Conservation (phyloP, 768 basidiomycete species). For the Trametes cubensis region DNA sequence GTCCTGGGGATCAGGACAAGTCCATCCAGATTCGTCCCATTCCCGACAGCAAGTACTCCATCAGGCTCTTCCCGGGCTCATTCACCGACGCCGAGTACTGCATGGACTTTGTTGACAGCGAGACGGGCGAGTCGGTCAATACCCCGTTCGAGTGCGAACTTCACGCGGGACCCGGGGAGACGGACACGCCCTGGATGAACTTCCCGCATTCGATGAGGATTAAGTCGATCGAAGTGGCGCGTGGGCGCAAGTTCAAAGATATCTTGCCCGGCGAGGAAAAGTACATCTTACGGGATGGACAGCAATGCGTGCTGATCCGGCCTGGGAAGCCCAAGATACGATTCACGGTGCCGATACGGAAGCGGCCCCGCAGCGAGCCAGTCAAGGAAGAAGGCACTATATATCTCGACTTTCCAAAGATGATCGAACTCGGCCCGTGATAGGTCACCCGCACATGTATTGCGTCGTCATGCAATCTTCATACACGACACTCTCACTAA, state of each 20-base stretch:
- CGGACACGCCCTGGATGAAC: neutral
- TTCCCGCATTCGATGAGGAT: no score
- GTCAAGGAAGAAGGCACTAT: no score
- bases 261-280: constrained; percentile 7
- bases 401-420: no score
- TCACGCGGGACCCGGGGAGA: neutral
- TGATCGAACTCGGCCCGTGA: no score
- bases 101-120: neutral
- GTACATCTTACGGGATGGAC: neutral
- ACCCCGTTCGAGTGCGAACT: constrained; percentile 7
- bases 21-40: neutral
- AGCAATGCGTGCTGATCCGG: neutral
- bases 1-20: neutral
- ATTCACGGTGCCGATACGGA: neutral
- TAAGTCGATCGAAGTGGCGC: no score
- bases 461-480: no score
- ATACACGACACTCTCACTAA: no score
- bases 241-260: neutral
- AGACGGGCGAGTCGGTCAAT: neutral
- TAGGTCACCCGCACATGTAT: no score
- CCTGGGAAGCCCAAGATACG: neutral
- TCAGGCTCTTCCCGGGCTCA: neutral
- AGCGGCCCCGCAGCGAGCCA: no score
- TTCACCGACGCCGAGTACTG: neutral
- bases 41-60: neutral